Base-by-base conservation (phyloP, 441 rosid species). In the Lepidium campestre region DNA sequence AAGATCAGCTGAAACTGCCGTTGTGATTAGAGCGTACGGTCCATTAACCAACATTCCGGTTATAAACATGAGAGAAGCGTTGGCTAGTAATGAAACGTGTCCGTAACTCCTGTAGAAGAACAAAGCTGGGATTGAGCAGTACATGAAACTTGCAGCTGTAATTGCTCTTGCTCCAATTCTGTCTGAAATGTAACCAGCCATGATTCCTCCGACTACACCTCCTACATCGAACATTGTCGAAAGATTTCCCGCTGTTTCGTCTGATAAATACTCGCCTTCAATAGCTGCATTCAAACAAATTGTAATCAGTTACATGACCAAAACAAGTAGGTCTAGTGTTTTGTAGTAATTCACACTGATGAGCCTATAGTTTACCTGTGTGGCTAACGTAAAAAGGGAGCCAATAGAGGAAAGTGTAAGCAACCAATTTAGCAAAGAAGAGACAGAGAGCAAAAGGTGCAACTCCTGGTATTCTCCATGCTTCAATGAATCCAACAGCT, bases 361-460 rank as follows among this genome's bases (percentile, higher is more conserved):
- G n/a, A n/a, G 13, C 8, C 0, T 4, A 31, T 29, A 12, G 4
- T 10, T 59, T 80, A 93, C 97, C 98, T 72, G 99, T 93, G 65
- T 89, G 96, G 70, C 95, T 84, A 46, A 93, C 78, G 83, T 93
- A 93, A 81, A 85, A 94, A n/a, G 99, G 99, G 14, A 93, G 94
- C 96, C 98, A 93, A 63, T 89, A 93, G 54, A 93, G 97, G 73
- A 93, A 93, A 20, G 99, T 91, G 80, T 93, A 93, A 32, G 97
- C 97, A 49, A 93, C 99, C 82, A 93, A 78, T 61, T 93, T 93
- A 64, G 97, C 81, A 45, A 93, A 93, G 85, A 93, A 89, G 67
- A 93, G 90, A 81, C 99, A 89, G 17, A 91, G 77, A 4, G 99
- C 97, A 31, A 91, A 93, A 23, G 95, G 85, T 14, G 99, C 97